Evolutionary conservation across 1,284 basidiomycete genomes (phyloP), one percentile per base, ranked within the genome.

Genomic region (Leucoagaricus sp.): DNA sequence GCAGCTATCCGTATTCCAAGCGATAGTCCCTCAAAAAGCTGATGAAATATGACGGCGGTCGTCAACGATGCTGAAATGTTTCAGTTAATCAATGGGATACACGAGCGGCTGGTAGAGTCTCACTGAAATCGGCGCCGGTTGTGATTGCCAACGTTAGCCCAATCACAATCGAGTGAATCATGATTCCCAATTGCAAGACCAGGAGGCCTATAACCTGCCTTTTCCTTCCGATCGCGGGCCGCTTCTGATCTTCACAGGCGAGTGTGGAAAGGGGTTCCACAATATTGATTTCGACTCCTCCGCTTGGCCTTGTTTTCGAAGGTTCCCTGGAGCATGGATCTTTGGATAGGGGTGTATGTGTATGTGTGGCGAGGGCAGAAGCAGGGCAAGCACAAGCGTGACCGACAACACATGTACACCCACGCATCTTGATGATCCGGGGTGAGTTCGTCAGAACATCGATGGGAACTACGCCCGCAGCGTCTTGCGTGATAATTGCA

Each of bases 91-190:
- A 46, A 59, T 36, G 41, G 49, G 29, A 26, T 33, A 47, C 23
- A 33, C 17, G 29, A 25, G 13, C 17, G 4, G 48, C n/a, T 4
- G 58, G 50, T 49, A 26, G n/a, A 60, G 15, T 78, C 85, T 57
- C 58, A 89, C 87, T 79, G 61, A 92, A 91, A 58, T 91, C 87
- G 1, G 81, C 64, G 10, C 88, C 86, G 4, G 79, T 75, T 1
- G 86, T 81, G 57, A 91, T 83, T 1, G 86, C 79, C 19, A 91
- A 72, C 2, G 88, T 91, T 15, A 91, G 68, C 1, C 88, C 88
- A 54, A 91, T 88, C 19, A 91, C 85, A n/a, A 89, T 69, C 0
- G 88, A 90, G 61, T 91, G 89, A n/a, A 91, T 80, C 86, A 90
- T 89, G 60, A 91, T 91, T 28, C 88, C 89, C 1, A 88, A 65